phyloP scores from a whole-genome alignment of 1,139 yeast species.

The Pichia sp. region DNA sequence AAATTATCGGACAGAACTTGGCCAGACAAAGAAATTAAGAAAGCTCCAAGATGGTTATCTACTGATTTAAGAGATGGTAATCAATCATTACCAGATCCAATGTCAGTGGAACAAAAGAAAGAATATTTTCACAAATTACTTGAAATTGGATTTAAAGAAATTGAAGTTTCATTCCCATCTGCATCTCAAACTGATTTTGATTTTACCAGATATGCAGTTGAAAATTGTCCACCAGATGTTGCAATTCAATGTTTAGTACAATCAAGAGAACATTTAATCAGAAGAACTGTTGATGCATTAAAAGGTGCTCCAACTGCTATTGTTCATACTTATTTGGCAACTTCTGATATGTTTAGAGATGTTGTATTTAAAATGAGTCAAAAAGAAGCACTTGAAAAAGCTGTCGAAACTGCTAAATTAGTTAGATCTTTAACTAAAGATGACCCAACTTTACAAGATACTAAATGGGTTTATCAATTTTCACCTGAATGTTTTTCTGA shows the following conservation, averaged over 20 bases:
- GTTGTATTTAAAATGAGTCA: constrained; percentile 83
- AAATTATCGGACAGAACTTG: constrained; percentile 74
- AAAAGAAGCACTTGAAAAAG: constrained; percentile 72
- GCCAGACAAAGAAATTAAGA: constrained; percentile 71
- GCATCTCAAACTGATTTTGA: constrained; percentile 96
- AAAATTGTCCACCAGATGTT: constrained; percentile 89
- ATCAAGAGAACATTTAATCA: constrained; percentile 83
- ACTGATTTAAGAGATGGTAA: constrained; percentile 96
- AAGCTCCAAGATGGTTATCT: constrained; percentile 94
- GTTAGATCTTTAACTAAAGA: constrained; percentile 85
- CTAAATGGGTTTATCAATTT: constrained; percentile 86
- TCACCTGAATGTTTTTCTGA: constrained; percentile 95
- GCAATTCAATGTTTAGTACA: constrained; percentile 87
- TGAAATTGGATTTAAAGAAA: constrained; percentile 93
- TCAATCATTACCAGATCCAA: constrained; percentile 95
- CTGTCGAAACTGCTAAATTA: constrained; percentile 74
- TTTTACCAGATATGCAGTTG: constrained; percentile 88
- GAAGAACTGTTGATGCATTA: constrained; percentile 82
- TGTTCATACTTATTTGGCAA: constrained; percentile 85
- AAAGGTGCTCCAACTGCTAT: constrained; percentile 88
- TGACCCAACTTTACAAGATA: constrained; percentile 63
- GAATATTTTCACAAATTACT: constrained; percentile 78
- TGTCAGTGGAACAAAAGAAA: constrained; percentile 86
- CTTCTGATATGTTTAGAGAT: constrained; percentile 85
- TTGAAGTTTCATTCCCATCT: constrained; percentile 93